Evolutionary conservation across 345 rosid species (phyloP), one percentile per base, ranked within the genome.

Genomic region (Boechera stricta): DNA sequence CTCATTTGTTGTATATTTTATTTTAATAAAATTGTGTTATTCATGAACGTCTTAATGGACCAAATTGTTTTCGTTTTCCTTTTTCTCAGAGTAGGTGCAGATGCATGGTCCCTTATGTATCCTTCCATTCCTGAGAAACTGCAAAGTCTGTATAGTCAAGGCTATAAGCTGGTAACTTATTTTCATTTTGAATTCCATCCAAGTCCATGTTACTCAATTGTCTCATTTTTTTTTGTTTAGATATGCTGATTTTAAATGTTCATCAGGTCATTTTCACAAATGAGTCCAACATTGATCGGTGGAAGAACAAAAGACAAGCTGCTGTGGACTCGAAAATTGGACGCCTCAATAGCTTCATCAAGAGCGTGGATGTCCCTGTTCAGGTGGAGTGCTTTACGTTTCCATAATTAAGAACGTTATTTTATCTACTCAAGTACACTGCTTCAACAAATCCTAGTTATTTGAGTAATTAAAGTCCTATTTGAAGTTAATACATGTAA

Each of bases 251-350:
- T 47, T 64, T 74, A 69, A 65, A 60, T 53, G 70, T 8, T 53
- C 9, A 33, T 2, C 70, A 94, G 97, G 97, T 94, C 72, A 90
- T 94, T 84, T 94, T 94, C 86, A 87, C 97, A 15, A 94, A 94
- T 80, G 99, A 94, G 77, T 89, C 98, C 68, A 94, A 92, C 86
- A 94, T 94, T 73, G 98, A 94, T 41, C 94, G 98, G 76, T 90
- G 99, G 99, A 92, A 89, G 80, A 92, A 94, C 48, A 92, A 90
- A 82, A 88, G 99, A 71, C 98, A 94, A 79, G 86, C 77, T 64
- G 99, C 99, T 28, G 90, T 94, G 42, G 91, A 94, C 80, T 94
- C 98, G 39, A 94, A 94, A 81, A 33, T 89, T 36, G 98, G 99
- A 72, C 91, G 99, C 51, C 92, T 94, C 66, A 82, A 84, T 81